phyloP scores from a whole-genome alignment of 2,329 filamentous ascomycete genomes.

The Beauveria sp. region DNA sequence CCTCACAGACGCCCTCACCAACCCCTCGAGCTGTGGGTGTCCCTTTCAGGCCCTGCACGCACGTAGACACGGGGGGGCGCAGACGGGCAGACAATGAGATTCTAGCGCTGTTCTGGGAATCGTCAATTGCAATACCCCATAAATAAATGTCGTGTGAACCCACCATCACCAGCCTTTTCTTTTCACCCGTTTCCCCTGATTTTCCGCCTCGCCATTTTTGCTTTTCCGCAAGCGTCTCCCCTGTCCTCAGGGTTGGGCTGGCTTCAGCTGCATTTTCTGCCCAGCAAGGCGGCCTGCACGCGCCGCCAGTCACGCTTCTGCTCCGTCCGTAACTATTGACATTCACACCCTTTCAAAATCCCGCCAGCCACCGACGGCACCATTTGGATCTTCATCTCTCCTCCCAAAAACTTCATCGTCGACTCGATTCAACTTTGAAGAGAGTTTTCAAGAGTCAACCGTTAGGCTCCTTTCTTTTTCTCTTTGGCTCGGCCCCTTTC shows the following conservation, averaged over 20 bases:
- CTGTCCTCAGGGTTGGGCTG: neutral
- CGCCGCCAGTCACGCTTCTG: neutral
- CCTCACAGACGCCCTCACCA: no score
- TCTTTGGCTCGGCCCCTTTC: neutral
- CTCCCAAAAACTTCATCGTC: neutral
- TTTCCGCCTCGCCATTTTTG: neutral
- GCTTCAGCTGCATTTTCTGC: neutral
- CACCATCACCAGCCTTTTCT: neutral
- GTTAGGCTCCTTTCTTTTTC: neutral
- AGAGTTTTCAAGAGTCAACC: neutral
- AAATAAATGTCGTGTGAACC: no score
- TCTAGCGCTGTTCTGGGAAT: neutral
- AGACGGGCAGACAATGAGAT: neutral
- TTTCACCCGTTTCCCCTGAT: neutral
- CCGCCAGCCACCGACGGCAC: neutral
- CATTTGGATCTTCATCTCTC: neutral
- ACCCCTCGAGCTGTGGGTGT: no score
- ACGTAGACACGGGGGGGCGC: no score
- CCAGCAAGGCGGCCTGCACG: neutral
- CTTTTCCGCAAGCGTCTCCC: neutral
- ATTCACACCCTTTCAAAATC: neutral
- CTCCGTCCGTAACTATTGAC: neutral
- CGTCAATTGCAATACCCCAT: neutral
- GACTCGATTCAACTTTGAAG: neutral
- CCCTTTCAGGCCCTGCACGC: no score